Conservation (phyloP, 1,284 basidiomycete genomes). For the Apiotrichum laibachii region DNA sequence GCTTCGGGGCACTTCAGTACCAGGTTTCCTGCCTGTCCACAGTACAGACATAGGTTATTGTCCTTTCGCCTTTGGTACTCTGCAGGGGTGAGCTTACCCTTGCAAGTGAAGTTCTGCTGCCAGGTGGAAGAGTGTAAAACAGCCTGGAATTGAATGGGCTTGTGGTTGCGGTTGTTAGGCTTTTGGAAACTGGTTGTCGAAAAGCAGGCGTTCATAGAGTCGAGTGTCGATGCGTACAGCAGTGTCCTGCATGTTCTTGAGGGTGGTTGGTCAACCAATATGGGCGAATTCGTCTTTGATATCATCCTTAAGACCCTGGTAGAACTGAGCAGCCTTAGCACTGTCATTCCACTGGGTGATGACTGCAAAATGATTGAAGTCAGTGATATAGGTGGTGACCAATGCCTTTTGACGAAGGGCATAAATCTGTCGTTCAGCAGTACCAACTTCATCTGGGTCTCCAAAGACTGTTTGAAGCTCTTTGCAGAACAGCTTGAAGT, state of each 20-base stretch:
- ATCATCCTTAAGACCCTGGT: constrained; percentile 18
- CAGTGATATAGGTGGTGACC: constrained; percentile 17
- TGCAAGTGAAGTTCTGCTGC: background rate
- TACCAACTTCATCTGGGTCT: constrained; percentile 18
- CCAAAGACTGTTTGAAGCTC: constrained; percentile 15
- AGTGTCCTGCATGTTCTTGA: background rate
- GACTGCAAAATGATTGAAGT: constrained; percentile 14
- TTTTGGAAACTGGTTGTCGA: constrained; percentile 10
- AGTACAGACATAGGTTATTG: background rate
- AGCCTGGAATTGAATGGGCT: background rate
- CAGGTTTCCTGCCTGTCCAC: too few species aligned
- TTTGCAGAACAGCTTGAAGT: constrained; percentile 9
- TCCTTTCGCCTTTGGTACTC: background rate
- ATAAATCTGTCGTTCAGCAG: constrained; percentile 16
- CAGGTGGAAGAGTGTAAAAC: background rate
- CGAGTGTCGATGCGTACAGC: constrained; percentile 19
- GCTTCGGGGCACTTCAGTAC: too few species aligned
- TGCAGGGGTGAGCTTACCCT: background rate
- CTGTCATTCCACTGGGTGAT: constrained; percentile 20
- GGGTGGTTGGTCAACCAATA: background rate
- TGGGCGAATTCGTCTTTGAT: constrained; percentile 23
- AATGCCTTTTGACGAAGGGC: constrained; percentile 16
- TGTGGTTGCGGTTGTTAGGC: background rate
- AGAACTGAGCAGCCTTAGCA: constrained; percentile 21
- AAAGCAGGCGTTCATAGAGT: too few species aligned